These are phyloP conservation scores for Megacollybia marginata DNA, from an alignment of 768 basidiomycete genomes.

Conservation along the genomic window DNA sequence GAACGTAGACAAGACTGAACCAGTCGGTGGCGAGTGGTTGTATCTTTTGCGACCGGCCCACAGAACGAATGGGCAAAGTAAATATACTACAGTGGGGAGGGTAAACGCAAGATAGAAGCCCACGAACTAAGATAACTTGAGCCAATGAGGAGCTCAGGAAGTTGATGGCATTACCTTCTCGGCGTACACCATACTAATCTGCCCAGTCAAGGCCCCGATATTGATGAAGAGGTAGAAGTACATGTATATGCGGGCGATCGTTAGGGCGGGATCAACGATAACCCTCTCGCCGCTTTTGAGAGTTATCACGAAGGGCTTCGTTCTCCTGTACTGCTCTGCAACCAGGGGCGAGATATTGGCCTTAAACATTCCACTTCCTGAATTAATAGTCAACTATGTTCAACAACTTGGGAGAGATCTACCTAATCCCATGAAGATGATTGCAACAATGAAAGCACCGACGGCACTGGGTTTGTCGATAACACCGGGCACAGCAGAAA, in stretches of 20 bases:
- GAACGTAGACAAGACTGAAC: slow-evolving; percentile 51
- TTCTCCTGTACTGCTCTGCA: slow-evolving; percentile 66
- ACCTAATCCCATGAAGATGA: slow-evolving; percentile 51
- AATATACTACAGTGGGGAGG: slow-evolving; percentile 56
- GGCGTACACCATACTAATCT: slow-evolving; percentile 62
- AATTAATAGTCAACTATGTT: slow-evolving; percentile 17
- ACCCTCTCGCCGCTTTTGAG: slow-evolving; percentile 57
- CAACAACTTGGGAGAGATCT: neutral
- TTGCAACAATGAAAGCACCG: slow-evolving; percentile 47
- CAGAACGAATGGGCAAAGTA: slow-evolving; percentile 55
- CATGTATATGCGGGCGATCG: slow-evolving; percentile 69
- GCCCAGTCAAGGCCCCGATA: slow-evolving; percentile 61
- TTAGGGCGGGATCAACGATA: slow-evolving; percentile 66
- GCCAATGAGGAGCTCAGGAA: neutral
- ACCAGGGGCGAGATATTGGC: slow-evolving; percentile 71
- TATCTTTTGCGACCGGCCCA: slow-evolving; percentile 49
- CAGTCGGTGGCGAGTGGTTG: slow-evolving; percentile 47
- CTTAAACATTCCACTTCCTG: slow-evolving; percentile 64
- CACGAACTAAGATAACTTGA: slow-evolving; percentile 28
- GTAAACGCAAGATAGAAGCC: slow-evolving; percentile 64
- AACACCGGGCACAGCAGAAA: slow-evolving; percentile 60
- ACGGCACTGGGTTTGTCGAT: slow-evolving; percentile 43
- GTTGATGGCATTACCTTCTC: slow-evolving; percentile 38
- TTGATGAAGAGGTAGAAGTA: slow-evolving; percentile 73
- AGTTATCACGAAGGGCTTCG: slow-evolving; percentile 42